phyloP scores from a whole-genome alignment of 495 filamentous ascomycete species.

The Neurospora tetraspora region DNA sequence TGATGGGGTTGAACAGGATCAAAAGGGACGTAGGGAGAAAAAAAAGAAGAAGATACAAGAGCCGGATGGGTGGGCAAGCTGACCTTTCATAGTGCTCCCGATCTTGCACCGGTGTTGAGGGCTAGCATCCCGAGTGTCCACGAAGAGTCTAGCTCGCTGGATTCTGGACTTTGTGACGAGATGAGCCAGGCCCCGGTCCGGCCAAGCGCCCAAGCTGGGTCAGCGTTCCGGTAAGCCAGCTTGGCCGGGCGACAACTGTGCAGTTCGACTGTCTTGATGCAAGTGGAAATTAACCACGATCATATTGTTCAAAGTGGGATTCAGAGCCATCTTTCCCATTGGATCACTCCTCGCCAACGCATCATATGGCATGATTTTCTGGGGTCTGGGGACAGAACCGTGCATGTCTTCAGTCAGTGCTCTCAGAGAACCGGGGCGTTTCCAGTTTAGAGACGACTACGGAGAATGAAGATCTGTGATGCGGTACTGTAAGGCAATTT shows the following conservation, averaged over 20 bases:
- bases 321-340: too few relatives aligned
- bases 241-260: background rate
- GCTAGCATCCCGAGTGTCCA: background rate
- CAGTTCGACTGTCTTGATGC: background rate
- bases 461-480: background rate
- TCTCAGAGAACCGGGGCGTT: background rate
- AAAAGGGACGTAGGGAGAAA: constrained; percentile 7
- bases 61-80: constrained; percentile 3
- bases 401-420: background rate
- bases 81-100: constrained; percentile 11
- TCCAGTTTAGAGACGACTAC: background rate
- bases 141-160: background rate
- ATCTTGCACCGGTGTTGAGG: background rate
- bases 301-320: too few relatives aligned
- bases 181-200: background rate
- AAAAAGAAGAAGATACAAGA: background rate
- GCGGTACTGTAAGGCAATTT: background rate
- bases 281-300: background rate
- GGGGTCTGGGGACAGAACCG: background rate
- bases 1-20: constrained; percentile 21
- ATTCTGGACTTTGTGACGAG: background rate
- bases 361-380: background rate
- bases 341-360: too few relatives aligned
- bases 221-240: background rate
- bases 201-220: background rate